These are phyloP conservation scores for Beauveria caledonica DNA, from an alignment of 2,329 filamentous ascomycete species.

Conservation along the genomic window DNA sequence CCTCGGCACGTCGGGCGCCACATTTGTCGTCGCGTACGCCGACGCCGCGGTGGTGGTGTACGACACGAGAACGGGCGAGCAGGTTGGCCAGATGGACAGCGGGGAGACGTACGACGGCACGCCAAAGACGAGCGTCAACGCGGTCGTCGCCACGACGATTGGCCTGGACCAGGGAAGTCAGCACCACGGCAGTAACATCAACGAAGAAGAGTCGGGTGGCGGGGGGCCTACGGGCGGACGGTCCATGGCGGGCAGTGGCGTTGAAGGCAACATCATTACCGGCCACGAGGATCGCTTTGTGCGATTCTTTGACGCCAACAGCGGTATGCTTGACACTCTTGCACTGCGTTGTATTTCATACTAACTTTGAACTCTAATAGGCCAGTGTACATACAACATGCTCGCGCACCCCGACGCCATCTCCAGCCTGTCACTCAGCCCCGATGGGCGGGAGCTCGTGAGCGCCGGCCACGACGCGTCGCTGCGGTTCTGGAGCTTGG, in stretches of 20 bases:
- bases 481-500: slow-evolving; percentile 92
- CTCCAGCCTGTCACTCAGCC: slow-evolving; percentile 82
- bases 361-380: slow-evolving; percentile 38
- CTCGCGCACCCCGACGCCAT: slow-evolving; percentile 91
- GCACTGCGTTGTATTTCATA: not conserved
- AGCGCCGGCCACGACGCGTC: slow-evolving; percentile 94
- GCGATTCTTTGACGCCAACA: slow-evolving; percentile 96
- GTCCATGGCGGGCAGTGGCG: slow-evolving; percentile 60
- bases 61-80: slow-evolving; percentile 85
- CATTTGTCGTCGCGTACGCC: slow-evolving; percentile 86
- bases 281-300: slow-evolving; percentile 96
- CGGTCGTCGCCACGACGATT: slow-evolving; percentile 78
- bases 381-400: slow-evolving; percentile 99
- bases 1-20: slow-evolving; percentile 71
- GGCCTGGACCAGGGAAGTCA: slow-evolving; percentile 63
- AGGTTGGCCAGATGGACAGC: slow-evolving; percentile 87
- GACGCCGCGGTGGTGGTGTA: slow-evolving; percentile 88
- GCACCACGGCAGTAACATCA: slow-evolving; percentile 41
- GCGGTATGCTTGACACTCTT: slow-evolving; percentile 57
- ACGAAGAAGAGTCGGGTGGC: slow-evolving; percentile 66
- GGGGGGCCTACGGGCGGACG: slow-evolving; percentile 71
- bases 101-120: slow-evolving; percentile 90
- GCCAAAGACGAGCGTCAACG: slow-evolving; percentile 70
- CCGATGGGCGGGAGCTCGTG: slow-evolving; percentile 88
- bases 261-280: slow-evolving; percentile 90